These are phyloP conservation scores for Xylariaceae sp. DNA, from an alignment of 2,329 filamentous ascomycete species.

Conservation along the genomic window DNA sequence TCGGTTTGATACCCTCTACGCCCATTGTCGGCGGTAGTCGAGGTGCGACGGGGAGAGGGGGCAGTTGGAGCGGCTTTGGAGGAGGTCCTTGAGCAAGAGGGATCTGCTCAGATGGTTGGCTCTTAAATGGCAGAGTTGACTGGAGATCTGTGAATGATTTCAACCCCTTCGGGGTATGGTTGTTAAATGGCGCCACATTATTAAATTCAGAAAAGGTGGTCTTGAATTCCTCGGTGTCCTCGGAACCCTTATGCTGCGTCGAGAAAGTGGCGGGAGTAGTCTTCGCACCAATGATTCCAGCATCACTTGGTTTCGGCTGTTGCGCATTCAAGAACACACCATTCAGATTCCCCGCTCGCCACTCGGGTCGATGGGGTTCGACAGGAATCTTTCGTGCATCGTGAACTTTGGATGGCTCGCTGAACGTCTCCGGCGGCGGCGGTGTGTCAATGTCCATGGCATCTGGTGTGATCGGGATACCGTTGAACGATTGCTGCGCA, in stretches of 20 bases:
- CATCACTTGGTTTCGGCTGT: not conserved
- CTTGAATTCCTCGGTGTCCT: conserved; percentile 56
- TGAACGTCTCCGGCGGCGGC: conserved; percentile 36
- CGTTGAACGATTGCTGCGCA: conserved; percentile 13
- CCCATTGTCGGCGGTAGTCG: conserved; percentile 43
- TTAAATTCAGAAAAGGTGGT: conserved; percentile 53
- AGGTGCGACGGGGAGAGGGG: conserved; percentile 49
- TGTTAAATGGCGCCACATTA: conserved; percentile 54
- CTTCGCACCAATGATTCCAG: conserved; percentile 13
- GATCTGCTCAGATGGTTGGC: conserved; percentile 44
- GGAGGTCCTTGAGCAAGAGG: conserved; percentile 35
- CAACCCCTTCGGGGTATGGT: conserved; percentile 44
- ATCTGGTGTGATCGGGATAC: conserved; percentile 35
- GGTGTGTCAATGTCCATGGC: conserved; percentile 64
- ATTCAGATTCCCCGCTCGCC: conserved; percentile 51
- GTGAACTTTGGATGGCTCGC: conserved; percentile 27
- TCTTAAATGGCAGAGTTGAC: conserved; percentile 56
- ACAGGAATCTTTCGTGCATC: conserved; percentile 53
- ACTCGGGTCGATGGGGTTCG: conserved; percentile 58
- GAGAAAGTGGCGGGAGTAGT: conserved; percentile 21
- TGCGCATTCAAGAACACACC: conserved; percentile 25
- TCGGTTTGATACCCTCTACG: conserved; percentile 44
- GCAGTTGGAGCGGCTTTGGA: conserved; percentile 43
- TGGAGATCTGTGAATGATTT: conserved; percentile 55
- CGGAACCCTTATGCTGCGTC: conserved; percentile 47